These are phyloP conservation scores for Chalaropsis thielavioides DNA, from an alignment of 2,329 filamentous ascomycete species.

Conservation along the genomic window DNA sequence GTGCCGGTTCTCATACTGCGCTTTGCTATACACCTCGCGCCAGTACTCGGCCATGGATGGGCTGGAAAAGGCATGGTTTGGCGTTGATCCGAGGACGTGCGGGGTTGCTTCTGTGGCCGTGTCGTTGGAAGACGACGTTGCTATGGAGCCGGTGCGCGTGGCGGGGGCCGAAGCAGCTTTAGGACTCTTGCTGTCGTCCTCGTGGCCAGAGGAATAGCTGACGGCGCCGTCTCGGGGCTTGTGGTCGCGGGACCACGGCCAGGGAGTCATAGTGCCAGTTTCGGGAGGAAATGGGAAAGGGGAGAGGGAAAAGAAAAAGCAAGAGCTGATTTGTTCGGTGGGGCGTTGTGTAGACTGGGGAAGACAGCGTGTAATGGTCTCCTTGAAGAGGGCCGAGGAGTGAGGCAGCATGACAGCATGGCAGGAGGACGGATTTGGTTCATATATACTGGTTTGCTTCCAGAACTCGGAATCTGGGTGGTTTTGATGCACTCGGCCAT, in stretches of 20 bases:
- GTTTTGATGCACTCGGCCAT: not conserved
- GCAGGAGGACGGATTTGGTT: not conserved
- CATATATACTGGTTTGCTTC: not conserved
- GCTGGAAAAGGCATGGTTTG: constrained; percentile 36
- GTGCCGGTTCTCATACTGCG: constrained; percentile 45
- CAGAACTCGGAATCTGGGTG: not conserved
- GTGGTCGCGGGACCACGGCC: not conserved
- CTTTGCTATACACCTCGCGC: constrained; percentile 38
- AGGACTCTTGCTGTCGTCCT: not conserved
- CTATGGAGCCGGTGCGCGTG: constrained; percentile 7
- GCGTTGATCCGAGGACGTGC: constrained; percentile 19
- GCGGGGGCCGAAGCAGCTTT: not conserved
- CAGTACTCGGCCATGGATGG: constrained; percentile 39
- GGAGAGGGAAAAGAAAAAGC: not conserved
- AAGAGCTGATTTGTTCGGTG: not conserved
- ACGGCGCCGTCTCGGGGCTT: not conserved
- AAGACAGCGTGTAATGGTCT: not conserved
- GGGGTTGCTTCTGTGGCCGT: constrained; percentile 23
- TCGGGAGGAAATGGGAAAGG: not conserved
- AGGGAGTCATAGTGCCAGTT: not conserved
- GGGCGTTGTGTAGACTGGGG: not conserved
- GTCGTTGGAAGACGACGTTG: constrained; percentile 12
- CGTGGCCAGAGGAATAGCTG: not conserved
- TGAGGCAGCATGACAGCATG: not conserved
- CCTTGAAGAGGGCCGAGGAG: not conserved